Base-by-base conservation (phyloP, 1,284 basidiomycete species). In the Coriolopsis trogii region DNA sequence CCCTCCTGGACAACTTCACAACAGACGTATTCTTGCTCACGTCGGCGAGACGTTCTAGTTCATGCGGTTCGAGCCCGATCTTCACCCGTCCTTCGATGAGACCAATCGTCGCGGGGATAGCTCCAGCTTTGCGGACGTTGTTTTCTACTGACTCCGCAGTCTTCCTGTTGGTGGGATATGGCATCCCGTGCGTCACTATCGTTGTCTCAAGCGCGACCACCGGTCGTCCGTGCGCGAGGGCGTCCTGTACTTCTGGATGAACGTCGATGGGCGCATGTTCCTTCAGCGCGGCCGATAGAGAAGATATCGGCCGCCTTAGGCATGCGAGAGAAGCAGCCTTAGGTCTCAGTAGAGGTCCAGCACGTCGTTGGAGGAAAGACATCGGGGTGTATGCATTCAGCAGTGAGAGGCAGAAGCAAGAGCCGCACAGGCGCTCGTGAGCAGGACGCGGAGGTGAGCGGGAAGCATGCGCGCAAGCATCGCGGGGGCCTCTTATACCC, bases 181-280 rank as follows among this genome's bases (percentile, higher is more conserved):
- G 89, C 74, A 95, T 84, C 25, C 93, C 96, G 76, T 98, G 93
- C 0, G 95, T 95, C 54, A 97, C 86, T 55, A 99, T 86, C 1
- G 95, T 89, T 1, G 92, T 93, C 65, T 91, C 89, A n/a, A 91
- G 77, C 18, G 89, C 89, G 8, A 91, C 88, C 40, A 90, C 73
- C 34, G 88, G 82, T 60, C 71, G 74, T 29, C 72, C 71, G 41
- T 74, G 70, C 13, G 77, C 73, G 25, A 95, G 75, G 2, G 93
- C 93, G 58, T 92, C 80, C 60, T 87, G 74, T 25, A 92, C 87
- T 69, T 95, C 92, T 12, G 89, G 85, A 56, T 88, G 86, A 24
- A 91, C 66, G 65, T 91, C 88, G 8, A 90, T 63, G 16, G 67
- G 67, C n/a, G 64, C 62, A 7, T 53, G 51, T 31, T 59, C 49